Evolutionary conservation across 345 rosid genomes (phyloP).

Genomic region (Laguncularia racemosa): DNA sequence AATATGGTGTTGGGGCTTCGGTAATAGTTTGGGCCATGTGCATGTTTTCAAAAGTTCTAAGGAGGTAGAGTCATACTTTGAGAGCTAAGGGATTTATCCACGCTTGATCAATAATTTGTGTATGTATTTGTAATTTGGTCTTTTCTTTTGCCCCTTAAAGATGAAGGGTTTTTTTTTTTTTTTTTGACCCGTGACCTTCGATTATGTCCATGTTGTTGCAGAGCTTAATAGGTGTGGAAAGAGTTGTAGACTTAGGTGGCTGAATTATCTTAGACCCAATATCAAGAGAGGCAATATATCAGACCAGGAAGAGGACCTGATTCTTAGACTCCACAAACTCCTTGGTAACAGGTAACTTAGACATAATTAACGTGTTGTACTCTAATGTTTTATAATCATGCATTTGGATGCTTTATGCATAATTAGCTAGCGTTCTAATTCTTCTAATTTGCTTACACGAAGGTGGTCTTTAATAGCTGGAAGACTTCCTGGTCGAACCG

Average conservation of each 20-base stretch:
- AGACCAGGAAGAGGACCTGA: constrained; percentile 50
- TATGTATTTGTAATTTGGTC: not conserved
- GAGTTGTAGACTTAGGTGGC: constrained; percentile 56
- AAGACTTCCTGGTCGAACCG: constrained; percentile 47
- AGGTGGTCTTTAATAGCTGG: constrained; percentile 61
- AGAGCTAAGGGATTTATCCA: too few relatives aligned
- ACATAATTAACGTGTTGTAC: not conserved
- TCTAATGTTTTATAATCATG: not conserved
- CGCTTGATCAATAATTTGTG: too few relatives aligned
- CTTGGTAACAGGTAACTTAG: constrained; percentile 44
- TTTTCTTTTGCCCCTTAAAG: not conserved
- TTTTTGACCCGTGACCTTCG: not conserved
- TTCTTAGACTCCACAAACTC: constrained; percentile 45
- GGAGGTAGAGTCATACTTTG: too few relatives aligned
- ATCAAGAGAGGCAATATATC: constrained; percentile 52
- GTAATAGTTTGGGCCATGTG: too few relatives aligned
- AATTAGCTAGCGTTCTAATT: not conserved
- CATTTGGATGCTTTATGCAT: not conserved
- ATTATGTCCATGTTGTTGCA: constrained; percentile 7
- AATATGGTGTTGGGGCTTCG: too few relatives aligned
- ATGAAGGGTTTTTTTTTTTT: not conserved
- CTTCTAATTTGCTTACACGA: not conserved
- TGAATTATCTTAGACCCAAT: constrained; percentile 55
- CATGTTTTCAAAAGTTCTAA: too few relatives aligned
- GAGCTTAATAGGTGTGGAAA: constrained; percentile 44